Evolutionary conservation across 768 basidiomycete genomes (phyloP), one percentile per base, ranked within the genome.

Genomic region (Suillus subaureus): DNA sequence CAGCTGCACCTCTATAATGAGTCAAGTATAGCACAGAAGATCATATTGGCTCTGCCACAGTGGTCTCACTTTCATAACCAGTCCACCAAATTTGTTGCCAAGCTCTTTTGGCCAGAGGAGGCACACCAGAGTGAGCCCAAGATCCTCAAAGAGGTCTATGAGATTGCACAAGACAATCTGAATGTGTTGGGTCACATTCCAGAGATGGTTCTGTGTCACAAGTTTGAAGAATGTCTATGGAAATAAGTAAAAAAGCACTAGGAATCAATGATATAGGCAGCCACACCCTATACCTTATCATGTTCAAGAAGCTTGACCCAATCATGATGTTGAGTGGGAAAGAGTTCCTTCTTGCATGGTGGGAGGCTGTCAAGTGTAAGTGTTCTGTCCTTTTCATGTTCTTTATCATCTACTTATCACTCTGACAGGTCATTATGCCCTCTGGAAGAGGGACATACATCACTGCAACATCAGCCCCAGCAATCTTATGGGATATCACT

Each of bases 71-170:
- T n/a, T 33, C 35, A 2, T 4, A 63, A 37, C 39, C 3, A 45
- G 18, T 8, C 45, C 16, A 26, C 28, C 3, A 33, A 37, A 18
- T 37, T 49, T 0, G 45, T 62, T 9, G 43, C 43, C 61, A 62
- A 62, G 45, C 18, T 62, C 61, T 62, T 31, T 39, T 55, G 61
- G 61, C 23, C n/a, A 11, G 49, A 62, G 37, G 49, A 55, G n/a
- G 35, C 49, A 31, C 61, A 21, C 18, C 33, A 54, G 21, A 55
- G 45, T 33, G 49, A 62, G 12, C 49, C 61, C 6, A 16, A 28
- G 8, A 51, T 62, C 15, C 45, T 62, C 61, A 3, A 54, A 12
- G 26, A 62, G 7, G 61, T 51, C 4, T 51, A 54, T 23, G 18
- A 45, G 26, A 45, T 62, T 33, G 61, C 61, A 8, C 11, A 49